Evolutionary conservation across 352 stramenopile genomes (phyloP).

Genomic region (Pythium dissotocum): DNA sequence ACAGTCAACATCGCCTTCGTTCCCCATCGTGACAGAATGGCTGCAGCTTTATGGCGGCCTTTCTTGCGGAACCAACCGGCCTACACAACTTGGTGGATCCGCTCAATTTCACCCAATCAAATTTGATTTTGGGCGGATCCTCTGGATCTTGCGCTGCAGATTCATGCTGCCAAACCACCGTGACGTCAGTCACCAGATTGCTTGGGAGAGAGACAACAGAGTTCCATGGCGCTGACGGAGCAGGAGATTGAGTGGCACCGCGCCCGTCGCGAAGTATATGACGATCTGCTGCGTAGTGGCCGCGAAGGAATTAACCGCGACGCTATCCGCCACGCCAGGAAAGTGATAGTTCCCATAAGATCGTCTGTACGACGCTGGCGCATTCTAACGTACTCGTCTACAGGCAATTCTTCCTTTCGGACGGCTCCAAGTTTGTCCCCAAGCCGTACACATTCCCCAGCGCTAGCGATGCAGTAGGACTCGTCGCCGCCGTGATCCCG

Average conservation of each 20-base stretch:
- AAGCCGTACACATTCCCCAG: slow-evolving; percentile 52
- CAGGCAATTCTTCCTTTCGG: slow-evolving; percentile 25
- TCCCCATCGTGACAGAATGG: too few relatives aligned
- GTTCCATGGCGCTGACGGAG: slow-evolving; percentile 13
- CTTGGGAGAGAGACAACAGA: neutral
- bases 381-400: neutral
- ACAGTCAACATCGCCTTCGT: too few relatives aligned
- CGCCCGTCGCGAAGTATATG: slow-evolving; percentile 21
- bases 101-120: neutral
- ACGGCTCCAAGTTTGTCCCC: slow-evolving; percentile 38
- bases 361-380: neutral
- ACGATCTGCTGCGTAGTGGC: slow-evolving; percentile 16
- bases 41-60: neutral
- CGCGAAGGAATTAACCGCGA: slow-evolving; percentile 23
- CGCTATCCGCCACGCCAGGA: slow-evolving; percentile 26
- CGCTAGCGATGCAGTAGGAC: slow-evolving; percentile 44
- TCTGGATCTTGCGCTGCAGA: neutral
- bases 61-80: neutral
- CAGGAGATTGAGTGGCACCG: slow-evolving; percentile 23
- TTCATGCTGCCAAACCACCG: neutral
- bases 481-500: slow-evolving; percentile 54
- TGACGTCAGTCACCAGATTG: slow-evolving; percentile 3
- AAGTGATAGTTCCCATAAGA: neutral
- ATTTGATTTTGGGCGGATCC: neutral
- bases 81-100: neutral